Base-by-base conservation (phyloP, 495 filamentous ascomycete genomes). In the Penicillium subrubescens region DNA sequence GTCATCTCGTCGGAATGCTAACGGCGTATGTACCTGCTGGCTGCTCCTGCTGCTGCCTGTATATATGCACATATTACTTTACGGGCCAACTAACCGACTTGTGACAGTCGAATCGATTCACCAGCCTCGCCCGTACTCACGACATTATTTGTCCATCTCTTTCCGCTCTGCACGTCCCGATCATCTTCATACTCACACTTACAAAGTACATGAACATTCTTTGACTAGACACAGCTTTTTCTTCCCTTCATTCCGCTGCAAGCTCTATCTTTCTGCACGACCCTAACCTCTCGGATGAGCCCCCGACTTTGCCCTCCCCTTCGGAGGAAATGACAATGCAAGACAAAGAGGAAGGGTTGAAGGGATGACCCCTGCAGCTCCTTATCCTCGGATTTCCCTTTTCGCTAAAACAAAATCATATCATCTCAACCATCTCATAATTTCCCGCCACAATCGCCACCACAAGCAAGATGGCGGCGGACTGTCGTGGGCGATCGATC, bases 261-360 rank as follows among this genome's bases (percentile, higher is more conserved):
- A 27, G 48, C 48, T 27, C 46, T 25, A 27, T 51, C 48, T 51
- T 29, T 29, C 48, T 51, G 52, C 31, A 55, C 12, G 17, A 29
- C n/a, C 53, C 31, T n/a, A 8, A 31, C 31, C 33, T 35, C 53
- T 35, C 53, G 31, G 14, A 61, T 19, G 25, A 37, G 34, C 19
- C 62, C n/a, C 37, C 27, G 48, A 57, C 43, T 34, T 31, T 31
- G 25, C 23, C 48, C 25, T 62, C 17, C 60, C 64, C 56, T 67
- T 63, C 64, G 48, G 48, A 52, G 48, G 25, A 52, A 52, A 31
- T 31, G 25, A 29, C 1, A 52, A 29, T 31, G 48, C 56, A 43
- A 44, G 44, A 12, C 44, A 25, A 48, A 23, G 12, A 48, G 14
- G 5, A 12, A 17, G 19, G 10, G 37, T n/a, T n/a, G 10, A 48